A percentile compares a stretch with the other conserved stretches of the same genome.
phyloP scores from a whole-genome alignment of 106 monocot genomes.

The Cymbidium sinense region DNA sequence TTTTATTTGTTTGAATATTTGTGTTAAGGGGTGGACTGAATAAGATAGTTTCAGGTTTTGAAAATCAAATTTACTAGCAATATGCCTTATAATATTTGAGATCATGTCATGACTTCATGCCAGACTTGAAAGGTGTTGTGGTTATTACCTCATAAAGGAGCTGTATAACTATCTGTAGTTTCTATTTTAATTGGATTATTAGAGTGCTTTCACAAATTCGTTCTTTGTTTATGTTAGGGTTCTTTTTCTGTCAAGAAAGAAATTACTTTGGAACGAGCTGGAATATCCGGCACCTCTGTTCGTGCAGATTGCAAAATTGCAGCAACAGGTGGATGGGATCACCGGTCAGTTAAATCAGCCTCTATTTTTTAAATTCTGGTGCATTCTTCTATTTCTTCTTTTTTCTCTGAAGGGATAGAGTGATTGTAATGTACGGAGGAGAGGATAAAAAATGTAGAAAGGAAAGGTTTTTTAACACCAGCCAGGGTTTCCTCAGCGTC shows the following conservation, averaged over 20 bases:
- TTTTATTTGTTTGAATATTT: neutral
- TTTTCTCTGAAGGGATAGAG: neutral
- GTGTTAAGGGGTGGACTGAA: neutral
- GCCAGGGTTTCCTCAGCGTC: neutral
- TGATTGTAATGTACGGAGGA: neutral
- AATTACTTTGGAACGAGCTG: conserved; percentile 74
- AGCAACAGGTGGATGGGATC: conserved; percentile 98
- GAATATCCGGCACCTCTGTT: conserved; percentile 69
- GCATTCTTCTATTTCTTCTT: neutral
- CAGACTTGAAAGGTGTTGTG: neutral
- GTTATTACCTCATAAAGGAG: neutral
- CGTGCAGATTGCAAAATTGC: conserved; percentile 81
- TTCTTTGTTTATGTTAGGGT: conserved; percentile 31
- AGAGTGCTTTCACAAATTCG: neutral
- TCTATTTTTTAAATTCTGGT: conserved; percentile 1
- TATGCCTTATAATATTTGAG: neutral
- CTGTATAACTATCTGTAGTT: neutral
- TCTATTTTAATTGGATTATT: neutral
- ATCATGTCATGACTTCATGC: neutral
- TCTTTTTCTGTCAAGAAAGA: conserved; percentile 51
- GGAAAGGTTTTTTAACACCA: neutral
- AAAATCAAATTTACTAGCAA: neutral
- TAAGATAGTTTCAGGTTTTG: neutral
- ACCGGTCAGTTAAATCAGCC: conserved; percentile 39
- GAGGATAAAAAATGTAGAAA: neutral